Percentiles rank a stretch among this genome's conserved stretches.
Conservation (phyloP, 176 grass and related monocot genomes). For the Poa pratensis region DNA sequence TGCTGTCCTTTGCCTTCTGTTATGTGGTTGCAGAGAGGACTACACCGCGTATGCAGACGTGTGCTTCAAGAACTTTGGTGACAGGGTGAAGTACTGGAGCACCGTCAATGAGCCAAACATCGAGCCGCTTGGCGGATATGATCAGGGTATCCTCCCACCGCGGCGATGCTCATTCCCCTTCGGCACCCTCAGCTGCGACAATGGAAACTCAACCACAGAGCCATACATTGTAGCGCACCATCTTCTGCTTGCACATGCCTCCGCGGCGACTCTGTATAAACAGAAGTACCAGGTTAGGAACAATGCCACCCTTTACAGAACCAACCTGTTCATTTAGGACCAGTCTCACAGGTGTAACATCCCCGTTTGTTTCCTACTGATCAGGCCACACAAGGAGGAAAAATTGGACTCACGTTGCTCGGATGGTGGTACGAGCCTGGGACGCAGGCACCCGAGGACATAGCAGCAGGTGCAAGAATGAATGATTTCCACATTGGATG, state of each 20-base stretch:
- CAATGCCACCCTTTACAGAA: not conserved
- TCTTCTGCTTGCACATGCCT: no score
- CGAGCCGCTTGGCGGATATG: conserved; percentile 68
- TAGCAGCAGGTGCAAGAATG: no score
- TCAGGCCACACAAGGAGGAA: conserved; percentile 77
- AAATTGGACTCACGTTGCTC: conserved; percentile 74
- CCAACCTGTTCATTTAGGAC: not conserved
- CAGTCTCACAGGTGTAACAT: not conserved
- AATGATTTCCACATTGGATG: no score
- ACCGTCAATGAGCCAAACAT: conserved; percentile 87
- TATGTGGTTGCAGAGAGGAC: conserved; percentile 68
- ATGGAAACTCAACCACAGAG: no score
- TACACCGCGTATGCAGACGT: conserved; percentile 81
- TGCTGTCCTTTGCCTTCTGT: not conserved
- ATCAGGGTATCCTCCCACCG: conserved; percentile 62
- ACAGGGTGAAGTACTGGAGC: conserved; percentile 87
- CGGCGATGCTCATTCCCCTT: conserved; percentile 76
- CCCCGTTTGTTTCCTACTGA: conserved; percentile 24
- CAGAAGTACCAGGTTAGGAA: no score
- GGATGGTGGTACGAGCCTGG: no score
- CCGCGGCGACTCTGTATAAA: no score
- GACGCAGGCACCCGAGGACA: no score
- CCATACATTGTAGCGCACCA: no score
- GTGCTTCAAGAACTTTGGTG: conserved; percentile 88
- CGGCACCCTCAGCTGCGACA: conserved; percentile 48